A percentile compares a stretch with the other conserved stretches of the same genome.
Evolutionary conservation across 768 basidiomycete species (phyloP).

Genomic region (Termitomyces sp.): DNA sequence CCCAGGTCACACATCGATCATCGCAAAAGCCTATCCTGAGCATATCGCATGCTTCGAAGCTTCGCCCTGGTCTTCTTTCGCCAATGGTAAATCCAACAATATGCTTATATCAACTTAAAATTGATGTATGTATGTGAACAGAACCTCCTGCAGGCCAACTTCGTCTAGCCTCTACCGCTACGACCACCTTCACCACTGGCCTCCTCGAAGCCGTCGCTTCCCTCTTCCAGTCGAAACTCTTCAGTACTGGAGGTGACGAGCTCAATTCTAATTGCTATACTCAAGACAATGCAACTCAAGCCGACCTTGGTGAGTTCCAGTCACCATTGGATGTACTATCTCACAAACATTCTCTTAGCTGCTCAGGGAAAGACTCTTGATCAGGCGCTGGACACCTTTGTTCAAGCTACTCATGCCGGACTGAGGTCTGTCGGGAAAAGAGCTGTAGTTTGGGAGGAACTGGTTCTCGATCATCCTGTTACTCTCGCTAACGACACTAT

Average conservation of each 20-base stretch:
- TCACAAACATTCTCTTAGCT: slow-evolving; percentile 17
- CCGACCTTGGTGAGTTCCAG: slow-evolving; percentile 39
- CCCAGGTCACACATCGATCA: slow-evolving; percentile 77
- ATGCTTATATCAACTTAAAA: background rate
- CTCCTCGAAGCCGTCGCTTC: slow-evolving; percentile 52
- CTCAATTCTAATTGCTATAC: slow-evolving; percentile 65
- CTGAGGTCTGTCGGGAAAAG: slow-evolving; percentile 60
- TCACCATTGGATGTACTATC: background rate
- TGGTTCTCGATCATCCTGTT: slow-evolving; percentile 57
- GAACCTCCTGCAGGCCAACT: slow-evolving; percentile 87
- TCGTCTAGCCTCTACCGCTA: slow-evolving; percentile 58
- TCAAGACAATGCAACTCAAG: slow-evolving; percentile 57
- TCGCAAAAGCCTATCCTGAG: slow-evolving; percentile 68
- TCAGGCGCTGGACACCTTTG: slow-evolving; percentile 64
- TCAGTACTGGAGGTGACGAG: slow-evolving; percentile 85
- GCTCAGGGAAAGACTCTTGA: slow-evolving; percentile 49
- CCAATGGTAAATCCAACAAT: slow-evolving; percentile 35
- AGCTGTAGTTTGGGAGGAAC: slow-evolving; percentile 84
- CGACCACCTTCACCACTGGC: slow-evolving; percentile 55
- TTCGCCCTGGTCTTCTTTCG: slow-evolving; percentile 59
- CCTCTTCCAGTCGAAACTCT: slow-evolving; percentile 52
- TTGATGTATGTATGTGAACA: slow-evolving; percentile 11
- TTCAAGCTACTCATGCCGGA: slow-evolving; percentile 53
- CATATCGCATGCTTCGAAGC: slow-evolving; percentile 66
- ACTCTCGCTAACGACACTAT: slow-evolving; percentile 48